Percentiles rank a stretch among this genome's conserved stretches.
These are phyloP conservation scores for Westerdykella sp. DNA, from an alignment of 2,329 filamentous ascomycete genomes.

Conservation along the genomic window DNA sequence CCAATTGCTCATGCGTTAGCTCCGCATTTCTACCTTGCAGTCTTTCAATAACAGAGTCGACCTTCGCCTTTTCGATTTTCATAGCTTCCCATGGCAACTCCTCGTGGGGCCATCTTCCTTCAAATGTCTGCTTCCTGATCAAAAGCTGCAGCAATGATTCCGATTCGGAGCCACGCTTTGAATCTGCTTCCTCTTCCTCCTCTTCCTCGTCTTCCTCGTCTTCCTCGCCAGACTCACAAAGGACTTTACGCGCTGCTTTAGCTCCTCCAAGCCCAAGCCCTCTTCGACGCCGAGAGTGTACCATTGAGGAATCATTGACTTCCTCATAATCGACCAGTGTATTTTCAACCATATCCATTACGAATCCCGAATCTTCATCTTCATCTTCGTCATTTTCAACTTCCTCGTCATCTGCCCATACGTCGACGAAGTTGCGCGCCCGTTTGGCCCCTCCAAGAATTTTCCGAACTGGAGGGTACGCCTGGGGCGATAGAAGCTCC, in stretches of 20 bases:
- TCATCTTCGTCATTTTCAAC: slow-evolving; percentile 1
- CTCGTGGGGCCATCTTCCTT: slow-evolving; percentile 47
- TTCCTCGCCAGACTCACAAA: not conserved
- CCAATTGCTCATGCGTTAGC: slow-evolving; percentile 10
- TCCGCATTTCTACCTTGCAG: slow-evolving; percentile 3
- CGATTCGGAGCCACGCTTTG: not conserved
- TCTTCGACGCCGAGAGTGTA: no score
- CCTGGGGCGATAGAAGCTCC: not conserved
- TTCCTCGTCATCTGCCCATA: not conserved
- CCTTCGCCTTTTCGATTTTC: slow-evolving; percentile 8
- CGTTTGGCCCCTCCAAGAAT: not conserved
- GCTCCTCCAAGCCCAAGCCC: not conserved
- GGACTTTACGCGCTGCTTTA: not conserved
- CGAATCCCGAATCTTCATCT: not conserved
- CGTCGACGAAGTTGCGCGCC: not conserved
- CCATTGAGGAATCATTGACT: not conserved
- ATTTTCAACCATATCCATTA: not conserved
- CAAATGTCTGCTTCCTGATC: slow-evolving; percentile 50
- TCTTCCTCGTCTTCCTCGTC: not conserved
- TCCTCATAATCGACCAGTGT: not conserved
- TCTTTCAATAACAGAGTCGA: slow-evolving; percentile 1
- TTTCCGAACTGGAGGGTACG: no score
- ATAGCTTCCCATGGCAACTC: slow-evolving; percentile 14
- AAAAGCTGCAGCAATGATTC: slow-evolving; percentile 36
- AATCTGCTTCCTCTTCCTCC: not conserved